phyloP scores from a whole-genome alignment of 352 stramenopile genomes.

The Phytophthora palmivora region DNA sequence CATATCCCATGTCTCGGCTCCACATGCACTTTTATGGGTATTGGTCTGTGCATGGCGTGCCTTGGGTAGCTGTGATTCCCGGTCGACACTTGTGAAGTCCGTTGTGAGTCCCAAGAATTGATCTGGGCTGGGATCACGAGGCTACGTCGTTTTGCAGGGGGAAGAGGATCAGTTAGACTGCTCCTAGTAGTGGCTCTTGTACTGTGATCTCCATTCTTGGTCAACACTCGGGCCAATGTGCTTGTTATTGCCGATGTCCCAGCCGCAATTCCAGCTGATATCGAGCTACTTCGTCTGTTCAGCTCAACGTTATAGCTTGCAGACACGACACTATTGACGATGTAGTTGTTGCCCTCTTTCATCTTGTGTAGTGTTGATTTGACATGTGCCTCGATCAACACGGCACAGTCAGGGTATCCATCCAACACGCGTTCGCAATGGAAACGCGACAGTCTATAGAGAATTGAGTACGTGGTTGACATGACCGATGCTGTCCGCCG shows the following conservation, averaged over 20 bases:
- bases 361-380: constrained; percentile 16
- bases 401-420: constrained; percentile 55
- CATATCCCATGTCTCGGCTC: constrained; percentile 6
- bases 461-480: constrained; percentile 68
- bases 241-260: constrained; percentile 31
- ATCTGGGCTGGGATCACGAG: constrained; percentile 27
- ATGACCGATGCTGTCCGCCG: constrained; percentile 62
- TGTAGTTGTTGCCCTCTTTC: constrained; percentile 27
- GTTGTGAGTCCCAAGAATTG: constrained; percentile 14
- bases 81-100: constrained; percentile 2
- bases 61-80: constrained; percentile 9
- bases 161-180: constrained; percentile 6
- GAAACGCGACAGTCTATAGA: constrained; percentile 76
- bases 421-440: constrained; percentile 62
- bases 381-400: constrained; percentile 37
- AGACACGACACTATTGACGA: constrained; percentile 19
- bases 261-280: constrained; percentile 26
- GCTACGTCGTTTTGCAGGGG: constrained; percentile 14
- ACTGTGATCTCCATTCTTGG: constrained; percentile 22
- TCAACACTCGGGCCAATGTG: constrained; percentile 24
- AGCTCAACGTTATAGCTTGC: not conserved
- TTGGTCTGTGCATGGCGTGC: constrained; percentile 1
- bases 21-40: not conserved
- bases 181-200: not conserved
- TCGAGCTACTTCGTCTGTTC: constrained; percentile 7